phyloP scores from a whole-genome alignment of 2,329 filamentous ascomycete species.

The Fusarium sp. region DNA sequence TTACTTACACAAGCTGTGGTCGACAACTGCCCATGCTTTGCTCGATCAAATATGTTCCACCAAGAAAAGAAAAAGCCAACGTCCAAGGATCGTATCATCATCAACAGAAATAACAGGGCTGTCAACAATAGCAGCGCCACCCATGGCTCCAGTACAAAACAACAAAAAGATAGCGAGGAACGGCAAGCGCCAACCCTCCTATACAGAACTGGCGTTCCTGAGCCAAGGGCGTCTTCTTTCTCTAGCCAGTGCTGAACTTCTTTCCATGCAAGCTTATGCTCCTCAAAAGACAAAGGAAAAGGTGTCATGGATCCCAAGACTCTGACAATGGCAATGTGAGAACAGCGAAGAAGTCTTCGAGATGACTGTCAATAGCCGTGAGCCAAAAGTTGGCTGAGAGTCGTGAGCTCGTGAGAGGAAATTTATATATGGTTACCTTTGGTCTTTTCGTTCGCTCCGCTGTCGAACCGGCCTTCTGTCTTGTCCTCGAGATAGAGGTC shows the following conservation, averaged over 20 bases:
- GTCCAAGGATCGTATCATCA: slow-evolving; percentile 37
- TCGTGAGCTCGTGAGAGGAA: slow-evolving; percentile 52
- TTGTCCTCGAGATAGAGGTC: slow-evolving; percentile 10
- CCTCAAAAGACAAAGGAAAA: slow-evolving; percentile 37
- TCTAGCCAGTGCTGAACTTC: slow-evolving; percentile 45
- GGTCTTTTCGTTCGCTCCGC: slow-evolving; percentile 36
- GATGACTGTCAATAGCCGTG: slow-evolving; percentile 34
- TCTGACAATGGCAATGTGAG: slow-evolving; percentile 22
- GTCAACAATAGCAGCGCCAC: slow-evolving; percentile 22
- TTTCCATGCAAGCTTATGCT: slow-evolving; percentile 40
- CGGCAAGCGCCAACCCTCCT: slow-evolving; percentile 39
- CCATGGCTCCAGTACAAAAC: slow-evolving; percentile 24
- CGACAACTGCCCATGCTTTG: slow-evolving; percentile 39
- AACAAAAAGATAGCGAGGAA: slow-evolving; percentile 23
- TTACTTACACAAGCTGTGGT: slow-evolving; percentile 44
- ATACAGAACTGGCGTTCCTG: slow-evolving; percentile 20
- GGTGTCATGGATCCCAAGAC: slow-evolving; percentile 1
- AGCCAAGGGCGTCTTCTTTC: slow-evolving; percentile 38
- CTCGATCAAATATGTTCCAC: slow-evolving; percentile 44
- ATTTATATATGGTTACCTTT: slow-evolving; percentile 47
- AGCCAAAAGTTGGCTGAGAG: slow-evolving; percentile 40
- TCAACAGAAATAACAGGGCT: slow-evolving; percentile 26
- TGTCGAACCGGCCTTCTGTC: slow-evolving; percentile 29
- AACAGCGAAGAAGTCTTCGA: slow-evolving; percentile 43
- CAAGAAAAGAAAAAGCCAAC: slow-evolving; percentile 39